Evolutionary conservation across 192 early-diverging fungal species (phyloP).

Genomic region (Podila clonocystis): DNA sequence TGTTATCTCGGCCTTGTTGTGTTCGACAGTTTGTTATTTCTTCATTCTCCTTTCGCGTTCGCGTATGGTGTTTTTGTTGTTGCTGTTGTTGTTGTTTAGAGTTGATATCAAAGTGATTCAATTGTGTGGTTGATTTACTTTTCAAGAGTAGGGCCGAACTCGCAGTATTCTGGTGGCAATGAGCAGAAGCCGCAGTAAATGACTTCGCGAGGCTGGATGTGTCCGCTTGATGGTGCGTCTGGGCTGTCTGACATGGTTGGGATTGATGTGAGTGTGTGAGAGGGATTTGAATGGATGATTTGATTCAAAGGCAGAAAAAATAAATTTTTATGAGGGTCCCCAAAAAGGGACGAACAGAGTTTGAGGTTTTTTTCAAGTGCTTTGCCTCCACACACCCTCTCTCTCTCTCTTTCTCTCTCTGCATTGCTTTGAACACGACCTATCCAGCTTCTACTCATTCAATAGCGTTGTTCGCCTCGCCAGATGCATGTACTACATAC

Average conservation of each 20-base stretch:
- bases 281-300: too few relatives aligned
- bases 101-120: slow-evolving; percentile 6
- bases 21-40: too few relatives aligned
- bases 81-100: slow-evolving; percentile 63
- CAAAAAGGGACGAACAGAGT: not conserved
- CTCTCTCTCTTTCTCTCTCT: too few relatives aligned
- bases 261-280: not conserved
- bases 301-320: too few relatives aligned
- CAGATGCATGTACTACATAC: too few relatives aligned
- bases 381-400: too few relatives aligned
- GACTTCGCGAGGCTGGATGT: slow-evolving; percentile 48
- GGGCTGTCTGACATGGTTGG: slow-evolving; percentile 35
- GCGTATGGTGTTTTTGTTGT: slow-evolving; percentile 67
- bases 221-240: slow-evolving; percentile 50
- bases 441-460: too few relatives aligned
- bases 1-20: too few relatives aligned
- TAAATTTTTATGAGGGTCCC: not conserved
- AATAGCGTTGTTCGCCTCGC: too few relatives aligned
- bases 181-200: slow-evolving; percentile 52
- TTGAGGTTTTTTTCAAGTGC: too few relatives aligned
- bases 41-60: slow-evolving; percentile 19
- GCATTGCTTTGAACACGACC: too few relatives aligned
- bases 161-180: slow-evolving; percentile 81
- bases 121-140: slow-evolving; percentile 57
- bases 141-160: slow-evolving; percentile 82